A percentile compares a stretch with the other conserved stretches of the same genome.
Conservation (phyloP, 1,284 basidiomycete genomes). For the Moniliophthora roreri region DNA sequence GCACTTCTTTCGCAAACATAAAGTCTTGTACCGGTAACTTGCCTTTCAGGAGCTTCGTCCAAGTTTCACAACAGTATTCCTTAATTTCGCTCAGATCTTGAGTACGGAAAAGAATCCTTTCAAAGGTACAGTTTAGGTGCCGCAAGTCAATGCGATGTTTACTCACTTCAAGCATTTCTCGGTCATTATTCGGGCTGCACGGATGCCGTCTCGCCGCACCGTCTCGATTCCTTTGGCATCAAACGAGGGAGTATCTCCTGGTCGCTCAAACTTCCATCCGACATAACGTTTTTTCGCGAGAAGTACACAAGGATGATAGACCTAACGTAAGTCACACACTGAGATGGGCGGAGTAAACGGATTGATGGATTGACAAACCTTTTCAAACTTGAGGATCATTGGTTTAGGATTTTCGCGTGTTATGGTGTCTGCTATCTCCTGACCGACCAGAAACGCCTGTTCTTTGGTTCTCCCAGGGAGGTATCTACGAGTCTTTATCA, state of each 20-base stretch:
- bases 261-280: constrained; percentile 90
- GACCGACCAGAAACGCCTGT: constrained; percentile 89
- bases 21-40: constrained; percentile 87
- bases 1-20: constrained; percentile 93
- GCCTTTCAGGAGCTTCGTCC: constrained; percentile 84
- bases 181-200: constrained; percentile 87
- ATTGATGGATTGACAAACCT: constrained; percentile 48
- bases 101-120: constrained; percentile 83
- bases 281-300: constrained; percentile 98
- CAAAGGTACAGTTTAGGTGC: neutral
- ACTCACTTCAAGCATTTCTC: constrained; percentile 84
- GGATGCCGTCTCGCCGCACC: constrained; percentile 87
- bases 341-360: neutral
- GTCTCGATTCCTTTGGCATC: constrained; percentile 99
- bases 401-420: constrained; percentile 89
- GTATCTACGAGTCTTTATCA: constrained; percentile 38
- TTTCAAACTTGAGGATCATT: constrained; percentile 96
- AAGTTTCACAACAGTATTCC: constrained; percentile 83
- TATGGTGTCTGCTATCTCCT: constrained; percentile 88
- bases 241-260: constrained; percentile 80
- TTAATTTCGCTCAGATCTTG: constrained; percentile 91
- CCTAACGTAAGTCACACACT: constrained; percentile 53
- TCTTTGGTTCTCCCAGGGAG: constrained; percentile 88
- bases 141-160: neutral
- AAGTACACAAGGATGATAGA: constrained; percentile 91